phyloP scores from a whole-genome alignment of 176 grass and related monocot genomes.

The Triticum dicoccoides region DNA sequence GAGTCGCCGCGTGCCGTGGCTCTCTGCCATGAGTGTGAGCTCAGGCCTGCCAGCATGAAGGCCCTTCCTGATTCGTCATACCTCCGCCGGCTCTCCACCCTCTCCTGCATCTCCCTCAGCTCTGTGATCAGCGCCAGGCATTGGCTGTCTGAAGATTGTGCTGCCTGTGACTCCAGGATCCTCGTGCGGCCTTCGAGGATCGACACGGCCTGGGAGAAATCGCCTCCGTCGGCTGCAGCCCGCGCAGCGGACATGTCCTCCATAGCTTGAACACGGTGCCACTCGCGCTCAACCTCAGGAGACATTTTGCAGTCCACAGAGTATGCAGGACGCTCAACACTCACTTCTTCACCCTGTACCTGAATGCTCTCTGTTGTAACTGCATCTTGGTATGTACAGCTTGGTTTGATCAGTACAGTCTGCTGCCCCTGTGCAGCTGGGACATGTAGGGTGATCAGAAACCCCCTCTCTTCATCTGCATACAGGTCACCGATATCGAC shows the following conservation, averaged over 20 bases:
- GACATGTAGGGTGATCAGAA: conserved; percentile 53
- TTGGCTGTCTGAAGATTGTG: conserved; percentile 44
- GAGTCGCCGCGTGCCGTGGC: conserved; percentile 82
- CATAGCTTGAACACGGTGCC: conserved; percentile 62
- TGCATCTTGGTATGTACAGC: conserved; percentile 52
- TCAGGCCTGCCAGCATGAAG: conserved; percentile 73
- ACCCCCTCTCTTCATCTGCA: conserved; percentile 90
- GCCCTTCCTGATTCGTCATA: conserved; percentile 83
- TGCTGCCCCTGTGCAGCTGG: conserved; percentile 42
- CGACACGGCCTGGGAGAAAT: conserved; percentile 50
- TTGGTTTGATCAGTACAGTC: conserved; percentile 49
- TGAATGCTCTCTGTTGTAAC: conserved; percentile 37
- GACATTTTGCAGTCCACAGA: conserved; percentile 35
- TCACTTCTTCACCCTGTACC: conserved; percentile 52
- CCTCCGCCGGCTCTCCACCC: conserved; percentile 65
- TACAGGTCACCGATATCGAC: conserved; percentile 80
- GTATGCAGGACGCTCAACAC: conserved; percentile 38
- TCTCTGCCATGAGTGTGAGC: conserved; percentile 83
- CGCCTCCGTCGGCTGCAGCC: conserved; percentile 54
- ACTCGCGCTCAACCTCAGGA: conserved; percentile 73
- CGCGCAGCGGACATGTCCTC: conserved; percentile 75
- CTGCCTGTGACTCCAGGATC: conserved; percentile 45
- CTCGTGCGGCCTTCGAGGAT: conserved; percentile 61
- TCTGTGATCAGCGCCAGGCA: conserved; percentile 62
- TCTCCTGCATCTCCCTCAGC: conserved; percentile 82